A percentile compares a stretch with the other conserved stretches of the same genome.
Conservation (phyloP, 345 rosid species). For the Erucastrum elatum region DNA sequence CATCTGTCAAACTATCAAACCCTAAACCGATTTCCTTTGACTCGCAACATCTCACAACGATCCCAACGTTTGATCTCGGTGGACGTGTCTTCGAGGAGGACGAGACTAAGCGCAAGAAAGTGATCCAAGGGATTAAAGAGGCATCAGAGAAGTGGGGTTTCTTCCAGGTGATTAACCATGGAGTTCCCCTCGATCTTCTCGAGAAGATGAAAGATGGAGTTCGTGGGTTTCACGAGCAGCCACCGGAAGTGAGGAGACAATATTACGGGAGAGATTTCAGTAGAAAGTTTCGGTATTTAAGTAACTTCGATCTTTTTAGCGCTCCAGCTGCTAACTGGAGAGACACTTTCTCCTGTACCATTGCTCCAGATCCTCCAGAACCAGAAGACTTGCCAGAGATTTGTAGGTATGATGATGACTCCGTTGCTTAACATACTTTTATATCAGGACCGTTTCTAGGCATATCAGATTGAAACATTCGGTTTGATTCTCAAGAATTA, state of each 20-base stretch:
- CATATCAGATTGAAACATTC: not conserved
- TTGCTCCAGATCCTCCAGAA: not conserved
- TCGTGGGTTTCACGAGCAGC: not conserved
- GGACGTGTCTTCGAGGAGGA: not conserved
- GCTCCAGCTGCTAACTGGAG: not conserved
- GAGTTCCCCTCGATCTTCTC: not conserved
- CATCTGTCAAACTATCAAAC: not conserved
- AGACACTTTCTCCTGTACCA: not conserved
- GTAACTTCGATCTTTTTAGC: not conserved
- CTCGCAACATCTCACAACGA: not conserved
- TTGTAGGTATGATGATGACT: not conserved
- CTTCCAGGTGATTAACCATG: not conserved
- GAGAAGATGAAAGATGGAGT: not conserved
- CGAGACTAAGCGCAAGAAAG: not conserved
- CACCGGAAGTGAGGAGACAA: not conserved
- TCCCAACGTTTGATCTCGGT: conserved; percentile 37
- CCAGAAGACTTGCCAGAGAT: not conserved
- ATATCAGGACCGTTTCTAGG: not conserved
- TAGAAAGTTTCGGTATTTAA: not conserved
- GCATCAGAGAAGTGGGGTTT: not conserved
- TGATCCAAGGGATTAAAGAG: not conserved
- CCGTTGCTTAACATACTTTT: not conserved
- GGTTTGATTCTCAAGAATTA: not conserved
- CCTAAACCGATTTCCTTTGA: not conserved
- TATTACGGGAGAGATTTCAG: not conserved